Evolutionary conservation across 148 eudicot species (phyloP).

Genomic region (Chenopodium album): DNA sequence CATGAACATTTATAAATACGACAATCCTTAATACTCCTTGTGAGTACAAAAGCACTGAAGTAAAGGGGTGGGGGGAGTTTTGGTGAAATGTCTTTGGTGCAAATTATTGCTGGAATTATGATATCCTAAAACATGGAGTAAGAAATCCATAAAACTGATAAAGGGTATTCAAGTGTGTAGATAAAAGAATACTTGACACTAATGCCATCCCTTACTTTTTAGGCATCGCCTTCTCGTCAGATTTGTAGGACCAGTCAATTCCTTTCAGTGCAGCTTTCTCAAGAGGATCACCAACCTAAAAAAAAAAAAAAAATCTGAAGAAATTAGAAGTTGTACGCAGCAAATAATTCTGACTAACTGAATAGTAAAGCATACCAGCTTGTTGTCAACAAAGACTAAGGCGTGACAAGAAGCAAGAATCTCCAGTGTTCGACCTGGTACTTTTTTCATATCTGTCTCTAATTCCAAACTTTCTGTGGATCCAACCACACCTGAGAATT

Average conservation of each 20-base stretch:
- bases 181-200: background rate
- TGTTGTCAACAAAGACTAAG: constrained; percentile 91
- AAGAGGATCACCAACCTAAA: constrained; percentile 96
- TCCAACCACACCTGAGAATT: constrained; percentile 94
- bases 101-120: background rate
- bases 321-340: background rate
- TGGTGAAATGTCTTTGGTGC: background rate
- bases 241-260: constrained; percentile 91
- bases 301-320: background rate
- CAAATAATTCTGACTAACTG: background rate
- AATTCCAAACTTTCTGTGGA: constrained; percentile 63
- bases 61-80: background rate
- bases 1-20: background rate
- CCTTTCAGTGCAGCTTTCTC: constrained; percentile 98
- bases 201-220: constrained; percentile 61
- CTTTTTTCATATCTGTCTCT: constrained; percentile 70
- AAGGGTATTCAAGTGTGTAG: background rate
- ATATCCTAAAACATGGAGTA: background rate
- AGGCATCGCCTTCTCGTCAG: constrained; percentile 97
- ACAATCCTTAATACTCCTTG: background rate
- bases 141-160: too few relatives aligned
- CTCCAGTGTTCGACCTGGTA: constrained; percentile 71
- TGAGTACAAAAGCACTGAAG: background rate
- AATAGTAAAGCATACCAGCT: constrained; percentile 57
- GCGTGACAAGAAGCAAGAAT: constrained; percentile 99